phyloP scores from a whole-genome alignment of 2,329 filamentous ascomycete genomes.

The Laburnicola sp. region DNA sequence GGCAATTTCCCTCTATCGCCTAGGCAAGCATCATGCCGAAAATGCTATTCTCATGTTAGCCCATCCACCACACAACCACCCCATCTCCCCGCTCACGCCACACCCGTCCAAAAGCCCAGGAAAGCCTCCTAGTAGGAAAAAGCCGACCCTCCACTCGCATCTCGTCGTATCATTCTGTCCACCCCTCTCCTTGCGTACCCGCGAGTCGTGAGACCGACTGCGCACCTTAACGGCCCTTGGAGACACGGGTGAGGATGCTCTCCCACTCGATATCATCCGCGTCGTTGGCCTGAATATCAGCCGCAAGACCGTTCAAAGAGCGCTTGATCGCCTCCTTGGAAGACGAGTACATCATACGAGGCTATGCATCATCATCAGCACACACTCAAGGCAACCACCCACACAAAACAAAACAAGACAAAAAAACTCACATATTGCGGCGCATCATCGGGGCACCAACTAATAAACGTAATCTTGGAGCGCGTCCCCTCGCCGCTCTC shows the following conservation, averaged over 20 bases:
- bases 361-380: slow-evolving; percentile 49
- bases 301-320: slow-evolving; percentile 72
- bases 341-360: slow-evolving; percentile 88
- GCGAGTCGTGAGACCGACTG: not conserved
- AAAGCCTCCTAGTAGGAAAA: slow-evolving; percentile 4
- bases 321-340: slow-evolving; percentile 87
- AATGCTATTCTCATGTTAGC: slow-evolving; percentile 11
- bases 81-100: slow-evolving; percentile 5
- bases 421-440: slow-evolving; percentile 66
- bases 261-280: slow-evolving; percentile 79
- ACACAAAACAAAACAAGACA: slow-evolving; percentile 6
- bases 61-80: not conserved
- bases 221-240: slow-evolving; percentile 53
- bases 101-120: not conserved
- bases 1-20: slow-evolving; percentile 28
- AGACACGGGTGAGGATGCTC: slow-evolving; percentile 61
- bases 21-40: slow-evolving; percentile 20
- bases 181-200: not conserved
- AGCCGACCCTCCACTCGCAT: slow-evolving; percentile 18
- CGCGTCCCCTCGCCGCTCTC: slow-evolving; percentile 71
- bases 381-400: not conserved
- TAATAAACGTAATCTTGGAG: slow-evolving; percentile 53
- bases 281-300: slow-evolving; percentile 84
- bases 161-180: slow-evolving; percentile 13
- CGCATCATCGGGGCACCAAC: slow-evolving; percentile 63